A percentile compares a stretch with the other conserved stretches of the same genome.
phyloP scores from a whole-genome alignment of 2,329 filamentous ascomycete species.

The Tolypocladium nubicola region DNA sequence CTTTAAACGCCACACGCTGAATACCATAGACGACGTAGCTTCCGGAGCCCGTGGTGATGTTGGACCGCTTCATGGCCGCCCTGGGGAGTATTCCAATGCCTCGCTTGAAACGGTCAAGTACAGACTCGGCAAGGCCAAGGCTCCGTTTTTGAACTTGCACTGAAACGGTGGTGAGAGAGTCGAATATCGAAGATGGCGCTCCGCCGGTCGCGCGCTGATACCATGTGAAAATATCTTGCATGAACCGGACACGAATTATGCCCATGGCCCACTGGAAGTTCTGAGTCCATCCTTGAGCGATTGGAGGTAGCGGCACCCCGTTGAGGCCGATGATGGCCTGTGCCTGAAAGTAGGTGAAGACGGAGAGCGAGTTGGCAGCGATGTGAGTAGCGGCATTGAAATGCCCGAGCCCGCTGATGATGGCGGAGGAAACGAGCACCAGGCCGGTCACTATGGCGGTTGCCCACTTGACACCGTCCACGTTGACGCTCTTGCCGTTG shows the following conservation, averaged over 20 bases:
- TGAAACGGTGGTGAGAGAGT: conserved; percentile 61
- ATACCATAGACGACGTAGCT: conserved; percentile 66
- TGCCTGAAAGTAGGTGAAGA: conserved; percentile 89
- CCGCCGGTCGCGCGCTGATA: conserved; percentile 91
- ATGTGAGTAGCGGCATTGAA: conserved; percentile 92
- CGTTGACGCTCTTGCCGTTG: conserved; percentile 85
- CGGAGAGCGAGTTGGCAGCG: conserved; percentile 80
- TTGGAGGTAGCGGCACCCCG: conserved; percentile 69
- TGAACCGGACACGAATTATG: conserved; percentile 74
- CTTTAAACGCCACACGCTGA: conserved; percentile 67
- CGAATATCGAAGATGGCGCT: conserved; percentile 67
- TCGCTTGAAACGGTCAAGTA: conserved; percentile 40
- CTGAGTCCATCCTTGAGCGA: conserved; percentile 88
- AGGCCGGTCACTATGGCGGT: conserved; percentile 81
- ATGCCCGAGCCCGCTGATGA: conserved; percentile 83
- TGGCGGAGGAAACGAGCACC: conserved; percentile 72
- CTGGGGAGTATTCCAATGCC: conserved; percentile 40
- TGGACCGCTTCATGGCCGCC: conserved; percentile 37
- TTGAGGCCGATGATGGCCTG: conserved; percentile 87
- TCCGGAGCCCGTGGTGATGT: conserved; percentile 42
- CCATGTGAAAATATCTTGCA: conserved; percentile 87
- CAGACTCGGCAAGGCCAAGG: conserved; percentile 22
- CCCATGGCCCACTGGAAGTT: conserved; percentile 99
- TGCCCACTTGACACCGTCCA: conserved; percentile 79
- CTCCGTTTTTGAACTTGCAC: conserved; percentile 69